Evolutionary conservation across 2,329 filamentous ascomycete genomes (phyloP), one percentile per base, ranked within the genome.

Genomic region (Pseudogymnoascus sp.): DNA sequence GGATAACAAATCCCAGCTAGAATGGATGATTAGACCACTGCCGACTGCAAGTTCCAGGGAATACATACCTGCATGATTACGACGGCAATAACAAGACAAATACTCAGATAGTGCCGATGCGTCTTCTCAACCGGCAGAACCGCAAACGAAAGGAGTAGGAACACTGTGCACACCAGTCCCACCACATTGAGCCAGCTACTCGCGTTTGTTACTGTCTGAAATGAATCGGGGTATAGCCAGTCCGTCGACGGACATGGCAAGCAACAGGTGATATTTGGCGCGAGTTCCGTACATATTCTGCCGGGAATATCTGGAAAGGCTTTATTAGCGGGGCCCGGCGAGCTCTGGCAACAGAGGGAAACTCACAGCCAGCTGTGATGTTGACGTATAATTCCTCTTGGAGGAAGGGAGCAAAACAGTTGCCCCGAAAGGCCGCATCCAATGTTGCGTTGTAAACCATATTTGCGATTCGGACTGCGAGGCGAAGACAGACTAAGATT

Each of bases 61-160:
- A 18, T 38, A 80, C 89, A 79, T 77, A 92, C 90, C 73, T 89
- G 89, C 83, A 97, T 90, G 63, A 93, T 80, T 43, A 88, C 78
- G 41, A 93, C 85, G 4, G 85, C 90, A 49, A 90, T 75, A 4
- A 90, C 89, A 60, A 97, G 80, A 73, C 91, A 95, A 67, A 97
- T 88, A 72, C 90, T 97, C 38, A 99, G 80, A 71, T 97, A 97
- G 74, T 99, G 95, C 61, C 93, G 87, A 71, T 91, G 86, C 5
- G 95, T 97, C 78, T 91, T 93, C 69, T 96, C 91, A 23, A 91
- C 85, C 0, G 95, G 93, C 21, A 99, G 80, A 12, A 88, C 80
- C 3, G 85, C 78, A 81, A 92, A 97, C 5, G 91, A 96, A 5
- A 90, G 60, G 14, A 97, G 78, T 62, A 97, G 79, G 71, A 95